Evolutionary conservation across 768 basidiomycete genomes (phyloP), one percentile per base, ranked within the genome.

Genomic region (Amanita fuliginea): DNA sequence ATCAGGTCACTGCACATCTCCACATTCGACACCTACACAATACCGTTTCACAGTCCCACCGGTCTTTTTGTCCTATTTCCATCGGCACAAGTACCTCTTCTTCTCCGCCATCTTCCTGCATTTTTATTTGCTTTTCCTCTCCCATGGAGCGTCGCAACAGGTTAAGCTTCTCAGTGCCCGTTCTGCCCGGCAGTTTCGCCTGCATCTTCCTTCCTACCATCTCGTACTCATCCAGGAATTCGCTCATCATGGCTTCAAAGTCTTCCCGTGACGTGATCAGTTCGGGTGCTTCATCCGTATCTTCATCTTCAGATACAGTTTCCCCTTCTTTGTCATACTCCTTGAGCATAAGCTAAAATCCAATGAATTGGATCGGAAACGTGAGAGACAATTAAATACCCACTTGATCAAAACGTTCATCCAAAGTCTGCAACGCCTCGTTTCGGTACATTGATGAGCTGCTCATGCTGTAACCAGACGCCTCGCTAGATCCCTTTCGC

Each of bases 41-140:
- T 34, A 99, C 86, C 1, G 92, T 96, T 64, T 99, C 94, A 53
- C 89, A 94, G 61, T 99, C 96, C 96, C 96, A 99, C 40, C 80
- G 68, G 54, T 86, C 83, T 55, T 84, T 77, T 56, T 80, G 76
- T 42, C 76, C 74, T 35, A 76, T 72, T 1, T 74, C 69, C 19
- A 67, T 56, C 32, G 66, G 66, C 41, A 70, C 62, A 8, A 67
- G 50, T 13, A 68, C 65, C n/a, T 70, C 73, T 3, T 71, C 74
- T 24, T 75, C 73, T 3, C 77, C 76, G 21, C 67, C 69, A 42
- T 67, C 63, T 41, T 67, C 62, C 43, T 64, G 65, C 44, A 71
- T 59, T 39, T 75, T 70, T 24, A 82, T 70, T 35, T 80, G 70
- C 53, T 77, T 75, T 56, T 80, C 81, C 55, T 74, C 74, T n/a